These are phyloP conservation scores for Polyplosphaeria fusca DNA, from an alignment of 495 filamentous ascomycete species.

Conservation along the genomic window DNA sequence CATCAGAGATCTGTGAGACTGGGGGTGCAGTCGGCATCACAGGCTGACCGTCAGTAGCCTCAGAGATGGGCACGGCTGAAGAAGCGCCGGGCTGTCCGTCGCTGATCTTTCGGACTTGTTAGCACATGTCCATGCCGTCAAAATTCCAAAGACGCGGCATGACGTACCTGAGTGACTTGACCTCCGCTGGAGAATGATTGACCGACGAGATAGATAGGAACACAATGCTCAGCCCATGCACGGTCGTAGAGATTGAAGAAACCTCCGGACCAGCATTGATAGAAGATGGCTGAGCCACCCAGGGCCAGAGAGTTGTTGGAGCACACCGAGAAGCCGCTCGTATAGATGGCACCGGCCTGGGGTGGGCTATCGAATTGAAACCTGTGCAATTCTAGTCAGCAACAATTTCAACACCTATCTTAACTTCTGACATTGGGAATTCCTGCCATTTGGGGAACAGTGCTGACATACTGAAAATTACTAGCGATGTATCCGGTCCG, in stretches of 20 bases:
- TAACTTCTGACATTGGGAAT: too few species aligned
- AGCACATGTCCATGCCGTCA: not conserved
- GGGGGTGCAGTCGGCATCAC: constrained; percentile 9
- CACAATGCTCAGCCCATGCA: constrained; percentile 38
- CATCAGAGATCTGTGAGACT: constrained; percentile 40
- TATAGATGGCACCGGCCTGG: constrained; percentile 62
- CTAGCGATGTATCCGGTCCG: constrained; percentile 67
- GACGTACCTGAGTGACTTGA: constrained; percentile 12
- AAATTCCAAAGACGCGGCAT: not conserved
- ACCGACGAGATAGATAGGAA: constrained; percentile 29
- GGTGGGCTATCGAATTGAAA: constrained; percentile 70
- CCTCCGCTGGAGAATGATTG: not conserved
- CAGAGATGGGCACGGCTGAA: not conserved
- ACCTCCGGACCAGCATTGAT: constrained; percentile 58
- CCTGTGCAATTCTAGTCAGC: not conserved
- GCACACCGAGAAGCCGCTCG: constrained; percentile 62
- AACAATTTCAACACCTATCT: too few species aligned
- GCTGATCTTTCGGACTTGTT: constrained; percentile 12
- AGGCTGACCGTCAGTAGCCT: constrained; percentile 19
- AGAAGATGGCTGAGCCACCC: constrained; percentile 52
- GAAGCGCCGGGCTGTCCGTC: constrained; percentile 21
- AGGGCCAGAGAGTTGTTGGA: constrained; percentile 58
- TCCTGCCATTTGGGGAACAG: not conserved
- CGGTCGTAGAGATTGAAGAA: constrained; percentile 45
- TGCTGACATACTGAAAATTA: constrained; percentile 54